A percentile compares a stretch with the other conserved stretches of the same genome.
Conservation (phyloP, 257 asterid species). For the Lycium barbarum region DNA sequence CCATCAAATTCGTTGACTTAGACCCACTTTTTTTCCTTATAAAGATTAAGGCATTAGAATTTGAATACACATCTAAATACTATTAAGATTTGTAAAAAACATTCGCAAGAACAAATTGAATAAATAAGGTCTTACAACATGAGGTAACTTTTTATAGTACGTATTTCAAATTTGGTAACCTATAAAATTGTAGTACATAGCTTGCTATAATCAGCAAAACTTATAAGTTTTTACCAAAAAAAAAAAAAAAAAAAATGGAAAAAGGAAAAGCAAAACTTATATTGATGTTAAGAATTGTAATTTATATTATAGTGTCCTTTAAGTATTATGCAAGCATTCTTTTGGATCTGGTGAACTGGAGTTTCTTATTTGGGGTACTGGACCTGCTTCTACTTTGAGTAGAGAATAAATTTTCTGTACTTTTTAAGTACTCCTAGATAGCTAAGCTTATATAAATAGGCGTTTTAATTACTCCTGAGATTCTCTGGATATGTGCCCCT, state of each 20-base stretch:
- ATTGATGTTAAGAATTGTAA: too few species aligned
- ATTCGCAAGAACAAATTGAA: too few species aligned
- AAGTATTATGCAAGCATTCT: not conserved
- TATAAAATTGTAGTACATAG: not conserved
- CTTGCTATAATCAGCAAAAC: not conserved
- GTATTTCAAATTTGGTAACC: not conserved
- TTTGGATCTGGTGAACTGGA: conserved; percentile 8
- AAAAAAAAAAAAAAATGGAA: too few species aligned
- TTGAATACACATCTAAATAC: too few species aligned
- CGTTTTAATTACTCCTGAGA: not conserved
- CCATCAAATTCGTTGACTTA: too few species aligned
- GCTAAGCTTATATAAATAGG: not conserved
- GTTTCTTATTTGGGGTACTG: conserved; percentile 1
- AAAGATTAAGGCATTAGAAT: too few species aligned
- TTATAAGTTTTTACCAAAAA: too few species aligned
- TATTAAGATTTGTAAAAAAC: too few species aligned
- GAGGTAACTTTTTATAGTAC: not conserved
- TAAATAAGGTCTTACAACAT: not conserved
- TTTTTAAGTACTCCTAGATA: not conserved
- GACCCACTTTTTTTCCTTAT: too few species aligned
- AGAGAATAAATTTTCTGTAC: not conserved
- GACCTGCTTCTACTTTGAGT: not conserved
- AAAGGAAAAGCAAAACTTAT: too few species aligned
- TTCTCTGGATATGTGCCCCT: not conserved
- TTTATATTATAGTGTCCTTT: too few species aligned